Evolutionary conservation across 495 filamentous ascomycete species (phyloP), one percentile per base, ranked within the genome.

Genomic region (Cladorrhinum samala): DNA sequence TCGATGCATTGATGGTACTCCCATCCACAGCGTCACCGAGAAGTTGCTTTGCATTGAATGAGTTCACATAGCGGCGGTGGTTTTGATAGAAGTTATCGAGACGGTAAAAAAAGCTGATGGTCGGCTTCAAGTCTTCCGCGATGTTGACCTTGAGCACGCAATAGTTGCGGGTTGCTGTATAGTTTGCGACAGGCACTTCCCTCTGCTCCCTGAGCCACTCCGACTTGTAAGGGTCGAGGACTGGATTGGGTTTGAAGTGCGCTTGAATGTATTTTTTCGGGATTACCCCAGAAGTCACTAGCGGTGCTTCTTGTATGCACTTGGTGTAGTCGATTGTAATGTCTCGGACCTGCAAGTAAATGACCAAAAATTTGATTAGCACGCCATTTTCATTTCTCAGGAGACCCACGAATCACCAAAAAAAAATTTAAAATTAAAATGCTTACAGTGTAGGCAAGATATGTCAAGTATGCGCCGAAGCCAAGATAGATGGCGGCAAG

Each of bases 71-170:
- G 68, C 92, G 86, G 52, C 93, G 86, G 65, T 99, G 93, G 68
- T 99, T 99, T 67, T 99, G 93, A 74, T 97, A 99, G 75, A 99
- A 99, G 69, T 99, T 95, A 39, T 89, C 91, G 38, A 99, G 82
- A 49, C 86, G 86, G 70, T 99, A 99, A 72, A 96, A 97, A 66
- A 96, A 78, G 57, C 88, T 78, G 21, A 97, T 84, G 3, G 91
- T 91, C 0, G 92, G 81, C 9, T 76, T 73, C 59, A 99, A 79
- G 21, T 81, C 71, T 52, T 93, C 80, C 7, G 89, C 89, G 24
- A 97, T 83, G 23, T 80, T 73, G 72, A 96, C 95, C 30, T 76
- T 67, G 8, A 99, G 64, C 1, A 71, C 74, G 78, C 93, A 99
- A 5, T 64, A 51, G 37, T 49, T 37, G 9, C 56, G 53, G 0